A percentile compares a stretch with the other conserved stretches of the same genome.
These are phyloP conservation scores for Solidago caesia DNA, from an alignment of 129 eudicot genomes.

Conservation along the genomic window DNA sequence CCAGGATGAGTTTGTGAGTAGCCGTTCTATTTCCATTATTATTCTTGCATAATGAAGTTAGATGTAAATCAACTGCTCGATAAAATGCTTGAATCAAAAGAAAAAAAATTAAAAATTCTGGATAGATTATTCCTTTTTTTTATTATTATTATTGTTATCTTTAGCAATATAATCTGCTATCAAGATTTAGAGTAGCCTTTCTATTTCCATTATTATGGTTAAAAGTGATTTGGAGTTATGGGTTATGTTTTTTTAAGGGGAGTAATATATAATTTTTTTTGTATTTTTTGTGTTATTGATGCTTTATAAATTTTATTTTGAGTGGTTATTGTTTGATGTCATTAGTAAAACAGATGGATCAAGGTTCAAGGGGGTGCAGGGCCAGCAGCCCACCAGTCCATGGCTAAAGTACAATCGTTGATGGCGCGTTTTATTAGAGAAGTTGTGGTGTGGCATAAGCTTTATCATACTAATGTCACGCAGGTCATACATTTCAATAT, in stretches of 20 bases:
- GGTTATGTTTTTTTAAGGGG: conserved; percentile 13
- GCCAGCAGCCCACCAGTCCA: conserved; percentile 44
- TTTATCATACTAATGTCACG: conserved; percentile 83
- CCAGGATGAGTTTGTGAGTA: no score
- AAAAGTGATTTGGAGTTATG: conserved; percentile 10
- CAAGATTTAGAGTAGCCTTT: no score
- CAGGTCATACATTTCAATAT: conserved; percentile 42
- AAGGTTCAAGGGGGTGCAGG: conserved; percentile 69
- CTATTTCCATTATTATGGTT: no score
- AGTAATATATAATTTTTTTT: neutral
- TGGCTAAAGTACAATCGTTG: conserved; percentile 60
- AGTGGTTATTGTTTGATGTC: conserved; percentile 15
- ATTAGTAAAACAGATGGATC: conserved; percentile 77
- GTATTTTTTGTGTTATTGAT: neutral
- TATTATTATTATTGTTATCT: no score
- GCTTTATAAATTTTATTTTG: neutral
- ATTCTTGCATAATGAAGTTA: no score
- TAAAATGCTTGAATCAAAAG: no score
- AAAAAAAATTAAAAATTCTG: no score
- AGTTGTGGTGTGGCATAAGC: conserved; percentile 91
- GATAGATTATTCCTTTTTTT: no score
- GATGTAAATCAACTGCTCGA: no score
- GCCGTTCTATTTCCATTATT: no score
- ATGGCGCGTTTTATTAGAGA: conserved; percentile 80
- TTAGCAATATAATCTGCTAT: no score